Base-by-base conservation (phyloP, 139 green algal genomes). In the Micromonas pusilla region DNA sequence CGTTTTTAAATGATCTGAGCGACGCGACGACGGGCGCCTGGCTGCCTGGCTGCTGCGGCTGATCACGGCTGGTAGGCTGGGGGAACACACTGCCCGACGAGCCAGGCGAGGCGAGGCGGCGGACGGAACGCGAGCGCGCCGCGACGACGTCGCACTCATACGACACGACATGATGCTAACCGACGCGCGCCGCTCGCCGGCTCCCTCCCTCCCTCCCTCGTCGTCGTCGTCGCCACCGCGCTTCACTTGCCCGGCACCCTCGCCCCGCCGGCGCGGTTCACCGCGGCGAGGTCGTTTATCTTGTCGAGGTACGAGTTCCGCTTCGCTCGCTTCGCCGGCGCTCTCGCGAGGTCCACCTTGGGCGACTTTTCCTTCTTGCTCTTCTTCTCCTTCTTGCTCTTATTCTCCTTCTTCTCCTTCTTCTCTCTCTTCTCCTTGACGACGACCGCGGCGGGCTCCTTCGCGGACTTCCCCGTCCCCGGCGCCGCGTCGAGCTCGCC, bases 371-470 rank as follows among this genome's bases (percentile, higher is more conserved):
- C 36, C 67, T 60, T 36, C 25, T 74, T 38, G 25, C 36, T 4
- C 26, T 73, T 20, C 62, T 68, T 68, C 62, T 68, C 26, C n/a
- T 75, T 65, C 37, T 75, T 4, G 3, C 34, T 75, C 37, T 39
- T 75, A 3, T 75, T 26, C 37, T 65, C 62, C 68, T 75, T 64
- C 37, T 75, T 5, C 68, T 75, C 34, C 68, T 64, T 75, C 37
- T 75, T 26, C 38, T 75, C 30, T 4, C 32, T 63, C 68, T 75
- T 39, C 25, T 75, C 30, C 28, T 63, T 33, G 16, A 62, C 37
- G 52, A 30, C 13, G 20, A 25, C 20, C 26, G 1, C 21, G 16
- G 28, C 34, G 13, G 32, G 32, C 52, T 31, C 21, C 20, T 74
- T 38, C 52, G 32, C 31, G 34, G n/a, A n/a, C n/a, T n/a, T n/a